A percentile compares a stretch with the other conserved stretches of the same genome.
phyloP scores from a whole-genome alignment of 2,329 filamentous ascomycete species.

The Colletotrichum gigasporum region DNA sequence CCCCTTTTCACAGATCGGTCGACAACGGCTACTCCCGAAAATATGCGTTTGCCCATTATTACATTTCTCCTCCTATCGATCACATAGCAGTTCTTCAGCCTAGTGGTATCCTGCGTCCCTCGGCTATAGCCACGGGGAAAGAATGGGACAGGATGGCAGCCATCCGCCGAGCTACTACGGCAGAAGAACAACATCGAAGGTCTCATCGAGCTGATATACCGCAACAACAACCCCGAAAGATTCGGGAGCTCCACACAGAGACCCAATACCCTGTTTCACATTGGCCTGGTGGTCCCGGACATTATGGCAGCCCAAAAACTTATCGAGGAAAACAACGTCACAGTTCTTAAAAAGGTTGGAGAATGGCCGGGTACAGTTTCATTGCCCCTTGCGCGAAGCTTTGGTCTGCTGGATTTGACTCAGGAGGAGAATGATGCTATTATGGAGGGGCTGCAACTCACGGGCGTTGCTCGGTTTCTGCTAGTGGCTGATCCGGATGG shows the following conservation, averaged over 20 bases:
- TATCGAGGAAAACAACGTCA: conserved; percentile 34
- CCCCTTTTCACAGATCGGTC: too few species aligned
- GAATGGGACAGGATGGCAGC: conserved; percentile 48
- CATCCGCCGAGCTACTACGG: conserved; percentile 40
- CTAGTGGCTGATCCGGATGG: conserved; percentile 36
- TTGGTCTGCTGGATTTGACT: conserved; percentile 27
- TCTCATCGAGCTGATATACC: conserved; percentile 42
- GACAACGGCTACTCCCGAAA: too few species aligned
- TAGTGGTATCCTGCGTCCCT: too few species aligned
- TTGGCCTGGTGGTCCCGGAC: conserved; percentile 47
- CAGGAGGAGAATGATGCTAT: conserved; percentile 12
- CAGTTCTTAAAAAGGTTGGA: conserved; percentile 39
- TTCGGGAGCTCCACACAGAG: conserved; percentile 33
- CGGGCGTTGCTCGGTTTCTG: background rate
- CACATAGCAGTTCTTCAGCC: too few species aligned
- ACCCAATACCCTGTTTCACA: conserved; percentile 43
- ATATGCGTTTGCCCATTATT: background rate
- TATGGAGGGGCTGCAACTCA: conserved; percentile 15
- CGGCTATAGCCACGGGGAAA: conserved; percentile 45
- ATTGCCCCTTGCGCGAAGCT: background rate
- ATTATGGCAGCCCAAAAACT: conserved; percentile 38
- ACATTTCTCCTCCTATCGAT: too few species aligned
- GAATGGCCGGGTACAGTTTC: conserved; percentile 11
- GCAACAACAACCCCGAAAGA: conserved; percentile 33
- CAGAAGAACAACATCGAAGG: conserved; percentile 46